These are phyloP conservation scores for Xerocomus brunneocitrinus DNA, from an alignment of 768 basidiomycete species.

Conservation along the genomic window DNA sequence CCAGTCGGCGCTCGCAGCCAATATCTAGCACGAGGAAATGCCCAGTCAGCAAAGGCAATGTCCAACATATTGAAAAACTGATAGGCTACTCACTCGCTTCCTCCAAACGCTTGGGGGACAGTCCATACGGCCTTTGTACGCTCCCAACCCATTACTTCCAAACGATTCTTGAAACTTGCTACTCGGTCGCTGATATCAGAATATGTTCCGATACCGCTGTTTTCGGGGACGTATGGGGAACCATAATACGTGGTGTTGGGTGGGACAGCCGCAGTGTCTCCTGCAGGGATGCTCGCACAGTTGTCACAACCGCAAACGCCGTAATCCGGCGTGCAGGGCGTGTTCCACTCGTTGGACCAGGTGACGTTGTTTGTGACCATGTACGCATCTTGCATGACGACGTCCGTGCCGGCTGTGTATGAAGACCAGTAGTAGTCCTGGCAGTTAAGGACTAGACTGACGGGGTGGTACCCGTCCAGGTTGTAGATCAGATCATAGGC, in stretches of 20 bases:
- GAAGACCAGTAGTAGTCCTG: constrained; percentile 59
- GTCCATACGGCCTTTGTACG: constrained; percentile 70
- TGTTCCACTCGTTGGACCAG: constrained; percentile 57
- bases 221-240: constrained; percentile 17
- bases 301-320: constrained; percentile 75
- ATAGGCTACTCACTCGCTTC: constrained; percentile 24
- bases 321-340: constrained; percentile 57
- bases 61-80: no score
- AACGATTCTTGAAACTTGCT: constrained; percentile 57
- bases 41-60: background rate
- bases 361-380: constrained; percentile 56
- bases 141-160: constrained; percentile 64
- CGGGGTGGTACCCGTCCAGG: constrained; percentile 63
- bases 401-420: constrained; percentile 61
- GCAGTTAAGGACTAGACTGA: constrained; percentile 62
- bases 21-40: constrained; percentile 34
- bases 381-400: constrained; percentile 63
- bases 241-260: constrained; percentile 22
- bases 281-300: constrained; percentile 44
- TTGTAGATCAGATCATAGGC: constrained; percentile 55
- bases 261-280: constrained; percentile 31
- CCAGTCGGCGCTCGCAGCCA: constrained; percentile 67
- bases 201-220: constrained; percentile 38
- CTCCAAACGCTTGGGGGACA: constrained; percentile 75
- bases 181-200: constrained; percentile 66